A percentile compares a stretch with the other conserved stretches of the same genome.
Evolutionary conservation across 768 basidiomycete genomes (phyloP).

Genomic region (Lentinula detonsa): DNA sequence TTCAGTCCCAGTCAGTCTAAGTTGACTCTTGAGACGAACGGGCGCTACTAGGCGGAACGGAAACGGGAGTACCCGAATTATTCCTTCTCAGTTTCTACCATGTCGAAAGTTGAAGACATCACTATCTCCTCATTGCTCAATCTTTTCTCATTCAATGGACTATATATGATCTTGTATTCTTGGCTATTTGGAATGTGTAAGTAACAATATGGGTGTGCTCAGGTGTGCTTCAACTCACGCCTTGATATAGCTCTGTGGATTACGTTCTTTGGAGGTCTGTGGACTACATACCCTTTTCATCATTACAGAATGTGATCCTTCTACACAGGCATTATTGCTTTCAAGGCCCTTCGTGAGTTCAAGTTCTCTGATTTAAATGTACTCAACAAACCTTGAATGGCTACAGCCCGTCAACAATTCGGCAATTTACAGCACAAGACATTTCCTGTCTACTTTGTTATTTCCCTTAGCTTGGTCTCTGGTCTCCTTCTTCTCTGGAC

Average conservation of each 20-base stretch:
- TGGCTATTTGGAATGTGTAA: constrained; percentile 65
- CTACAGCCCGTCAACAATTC: constrained; percentile 63
- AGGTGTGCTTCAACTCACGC: background rate
- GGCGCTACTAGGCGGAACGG: background rate
- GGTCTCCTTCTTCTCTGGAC: constrained; percentile 55
- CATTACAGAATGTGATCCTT: background rate
- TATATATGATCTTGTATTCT: constrained; percentile 52
- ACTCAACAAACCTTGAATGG: background rate
- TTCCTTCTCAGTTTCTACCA: constrained; percentile 9
- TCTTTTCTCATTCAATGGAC: constrained; percentile 30
- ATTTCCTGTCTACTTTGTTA: constrained; percentile 70
- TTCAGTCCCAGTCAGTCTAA: no score
- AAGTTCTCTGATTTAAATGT: background rate
- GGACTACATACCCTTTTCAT: background rate
- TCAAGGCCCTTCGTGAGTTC: constrained; percentile 49
- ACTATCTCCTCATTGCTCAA: constrained; percentile 25
- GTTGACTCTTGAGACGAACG: no score
- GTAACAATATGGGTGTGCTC: constrained; percentile 24
- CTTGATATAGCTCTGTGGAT: constrained; percentile 40
- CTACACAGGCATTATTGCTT: constrained; percentile 50
- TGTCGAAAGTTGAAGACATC: constrained; percentile 30
- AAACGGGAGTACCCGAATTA: background rate
- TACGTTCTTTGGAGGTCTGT: constrained; percentile 57
- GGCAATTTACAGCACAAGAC: constrained; percentile 66
- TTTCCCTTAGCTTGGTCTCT: constrained; percentile 49